Conservation (phyloP, 2,329 filamentous ascomycete species). For the Cryphonectria carpinicola region DNA sequence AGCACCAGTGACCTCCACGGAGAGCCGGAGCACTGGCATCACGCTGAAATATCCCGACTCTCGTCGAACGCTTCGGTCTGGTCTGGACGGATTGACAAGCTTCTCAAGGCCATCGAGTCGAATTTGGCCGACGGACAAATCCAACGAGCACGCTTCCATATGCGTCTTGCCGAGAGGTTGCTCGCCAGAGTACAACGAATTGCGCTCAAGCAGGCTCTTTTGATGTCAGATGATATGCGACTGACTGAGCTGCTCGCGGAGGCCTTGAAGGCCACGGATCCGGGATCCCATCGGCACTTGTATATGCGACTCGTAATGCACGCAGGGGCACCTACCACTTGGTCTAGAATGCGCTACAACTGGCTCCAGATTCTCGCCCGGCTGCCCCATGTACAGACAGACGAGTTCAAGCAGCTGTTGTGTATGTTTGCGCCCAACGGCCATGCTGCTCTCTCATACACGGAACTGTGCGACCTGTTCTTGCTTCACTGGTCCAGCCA, state of each 20-base stretch:
- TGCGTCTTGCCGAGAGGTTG: slow-evolving; percentile 8
- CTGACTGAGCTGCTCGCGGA: slow-evolving; percentile 13
- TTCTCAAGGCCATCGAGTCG: neutral
- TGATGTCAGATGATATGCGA: slow-evolving; percentile 22
- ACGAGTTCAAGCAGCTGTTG: slow-evolving; percentile 20
- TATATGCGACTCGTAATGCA: slow-evolving; percentile 19
- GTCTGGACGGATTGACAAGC: slow-evolving; percentile 19
- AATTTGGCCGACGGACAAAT: slow-evolving; percentile 7
- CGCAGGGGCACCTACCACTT: neutral
- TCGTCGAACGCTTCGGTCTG: slow-evolving; percentile 16
- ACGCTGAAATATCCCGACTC: neutral
- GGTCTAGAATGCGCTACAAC: slow-evolving; percentile 30
- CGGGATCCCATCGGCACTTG: slow-evolving; percentile 13
- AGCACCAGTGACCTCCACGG: slow-evolving; percentile 19
- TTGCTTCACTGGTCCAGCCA: slow-evolving; percentile 39
- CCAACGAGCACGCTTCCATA: neutral
- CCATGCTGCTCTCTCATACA: slow-evolving; percentile 26
- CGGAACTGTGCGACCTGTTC: slow-evolving; percentile 36
- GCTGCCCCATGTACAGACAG: slow-evolving; percentile 21
- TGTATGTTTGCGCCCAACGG: slow-evolving; percentile 28
- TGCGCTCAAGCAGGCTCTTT: slow-evolving; percentile 12
- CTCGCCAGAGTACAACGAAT: slow-evolving; percentile 16
- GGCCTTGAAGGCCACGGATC: slow-evolving; percentile 16
- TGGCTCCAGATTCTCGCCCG: slow-evolving; percentile 36
- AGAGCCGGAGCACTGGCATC: slow-evolving; percentile 4